Base-by-base conservation (phyloP, 768 basidiomycete species). In the Rhodosporidiobolus odoratus region DNA sequence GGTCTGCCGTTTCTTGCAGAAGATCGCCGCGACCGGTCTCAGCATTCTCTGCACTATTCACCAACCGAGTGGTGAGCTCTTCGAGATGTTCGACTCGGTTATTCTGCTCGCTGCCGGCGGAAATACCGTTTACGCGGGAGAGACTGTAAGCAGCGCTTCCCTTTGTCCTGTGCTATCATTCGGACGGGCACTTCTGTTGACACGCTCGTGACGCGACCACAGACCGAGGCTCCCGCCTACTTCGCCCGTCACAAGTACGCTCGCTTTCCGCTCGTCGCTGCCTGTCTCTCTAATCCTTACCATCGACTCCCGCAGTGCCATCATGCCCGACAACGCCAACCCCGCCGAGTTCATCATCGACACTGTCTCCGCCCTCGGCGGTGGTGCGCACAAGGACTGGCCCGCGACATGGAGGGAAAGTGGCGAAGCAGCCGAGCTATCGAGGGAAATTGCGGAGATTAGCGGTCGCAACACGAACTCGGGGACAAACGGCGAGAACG, bases 1-100 rank as follows among this genome's bases (percentile, higher is more conserved):
- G 68, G 78, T 81, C 54, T 76, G 79, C 43, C 78, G 79, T 2
- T 90, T 93, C 81, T 81, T 93, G 50, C 83, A 87, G 17, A 84
- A 86, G 54, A 85, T 94, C 37, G 89, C 90, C 7, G 84, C 89
- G 69, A 85, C 84, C 69, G 92, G 92, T 2, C 90, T 92, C 77
- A 88, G 90, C 40, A 91, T 94, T 73, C 81, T 94, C n/a, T 94
- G 92, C 87, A 93, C 92, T 82, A 92, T 80, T 61, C 79, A 79
- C 65, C 78, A 79, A 62, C 78, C 77, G 12, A 40, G 43, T 2
- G 32, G 30, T 21, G 65, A 65, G 57, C 65, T 59, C 1, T 59
- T 59, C 30, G 58, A 59, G 65, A 58, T 72, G 43, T 65, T 68
- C 43, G 66, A 68, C 54, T 40, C 41, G n/a, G 63, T 71, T 47